Base-by-base conservation (phyloP, 108 stramenopile species). In the Cyclotella choctawhatcheeana region DNA sequence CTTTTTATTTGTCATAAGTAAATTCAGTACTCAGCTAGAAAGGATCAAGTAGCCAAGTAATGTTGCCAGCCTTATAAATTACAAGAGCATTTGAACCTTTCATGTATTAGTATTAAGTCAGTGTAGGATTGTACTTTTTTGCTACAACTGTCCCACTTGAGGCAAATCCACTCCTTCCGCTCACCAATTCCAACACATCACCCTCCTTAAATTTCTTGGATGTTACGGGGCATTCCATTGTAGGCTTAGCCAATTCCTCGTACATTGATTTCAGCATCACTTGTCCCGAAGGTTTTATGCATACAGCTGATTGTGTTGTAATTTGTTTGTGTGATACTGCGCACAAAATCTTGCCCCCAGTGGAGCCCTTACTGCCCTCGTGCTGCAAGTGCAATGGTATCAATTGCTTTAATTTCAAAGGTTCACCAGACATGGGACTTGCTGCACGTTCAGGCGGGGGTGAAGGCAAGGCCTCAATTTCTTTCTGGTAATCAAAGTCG, bases 321-420 rank as follows among this genome's bases (percentile, higher is more conserved):
- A 97, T 93, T 35, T 77, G 43, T 52, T 97, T 94, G 30, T 86
- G 77, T 1, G 93, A 93, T 12, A 97, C 77, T 14, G 89, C 83
- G 63, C 96, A 96, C 1, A 94, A 22, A 14, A 72, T 62, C n/a
- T 63, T 74, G 5, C 67, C 62, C n/a, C 14, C 47, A 29, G 18
- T 54, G 33, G 7, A 2, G 26, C 60, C 75, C 29, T 53, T 64
- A 17, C 44, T 18, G 4, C 22, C 43, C 43, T 76, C 79, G 32
- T 34, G 31, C 1, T 77, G 58, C 44, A 81, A 48, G 29, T 74
- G 37, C 26, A 88, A 29, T 10, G 79, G 58, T 32, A 70, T 73
- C 44, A 97, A 80, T 52, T 97, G 92, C 71, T 96, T 96, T 17
- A 89, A 58, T 25, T 89, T 76, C 71, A 97, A 59, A 4, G 92